These are phyloP conservation scores for Volvariella volvacea DNA, from an alignment of 1,284 basidiomycete species.

Conservation along the genomic window DNA sequence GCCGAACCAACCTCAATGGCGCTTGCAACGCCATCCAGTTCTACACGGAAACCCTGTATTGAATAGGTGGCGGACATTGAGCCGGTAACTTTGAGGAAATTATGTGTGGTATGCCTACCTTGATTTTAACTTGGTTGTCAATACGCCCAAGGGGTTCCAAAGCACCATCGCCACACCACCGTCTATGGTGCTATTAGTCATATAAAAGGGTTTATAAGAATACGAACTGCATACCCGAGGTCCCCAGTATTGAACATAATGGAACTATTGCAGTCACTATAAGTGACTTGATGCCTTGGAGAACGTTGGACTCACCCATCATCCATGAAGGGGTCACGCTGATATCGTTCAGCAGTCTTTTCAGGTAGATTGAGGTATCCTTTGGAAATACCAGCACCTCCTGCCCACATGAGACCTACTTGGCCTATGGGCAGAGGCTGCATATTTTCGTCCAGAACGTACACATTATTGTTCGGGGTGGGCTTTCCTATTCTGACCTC, in stretches of 20 bases:
- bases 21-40: slow-evolving; percentile 51
- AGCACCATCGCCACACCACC: slow-evolving; percentile 45
- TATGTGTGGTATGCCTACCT: slow-evolving; percentile 19
- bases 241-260: slow-evolving; percentile 60
- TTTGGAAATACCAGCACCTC: slow-evolving; percentile 44
- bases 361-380: slow-evolving; percentile 50
- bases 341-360: slow-evolving; percentile 47
- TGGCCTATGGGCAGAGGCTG: slow-evolving; percentile 45
- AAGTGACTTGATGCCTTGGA: slow-evolving; percentile 4
- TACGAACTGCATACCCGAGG: slow-evolving; percentile 41
- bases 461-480: slow-evolving; percentile 53
- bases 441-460: slow-evolving; percentile 46
- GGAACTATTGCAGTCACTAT: slow-evolving; percentile 23
- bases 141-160: slow-evolving; percentile 50
- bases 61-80: too few species aligned
- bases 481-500: slow-evolving; percentile 47
- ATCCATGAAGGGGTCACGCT: slow-evolving; percentile 40
- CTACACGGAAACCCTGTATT: slow-evolving; percentile 50
- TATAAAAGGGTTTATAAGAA: slow-evolving; percentile 3
- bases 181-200: slow-evolving; percentile 15
- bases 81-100: not conserved
- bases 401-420: slow-evolving; percentile 53
- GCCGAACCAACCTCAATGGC: slow-evolving; percentile 44
- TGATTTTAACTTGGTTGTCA: slow-evolving; percentile 54
- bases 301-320: slow-evolving; percentile 39